Evolutionary conservation across 2,329 filamentous ascomycete species (phyloP), one percentile per base, ranked within the genome.

Genomic region (Ophiocordyceps unilateralis): DNA sequence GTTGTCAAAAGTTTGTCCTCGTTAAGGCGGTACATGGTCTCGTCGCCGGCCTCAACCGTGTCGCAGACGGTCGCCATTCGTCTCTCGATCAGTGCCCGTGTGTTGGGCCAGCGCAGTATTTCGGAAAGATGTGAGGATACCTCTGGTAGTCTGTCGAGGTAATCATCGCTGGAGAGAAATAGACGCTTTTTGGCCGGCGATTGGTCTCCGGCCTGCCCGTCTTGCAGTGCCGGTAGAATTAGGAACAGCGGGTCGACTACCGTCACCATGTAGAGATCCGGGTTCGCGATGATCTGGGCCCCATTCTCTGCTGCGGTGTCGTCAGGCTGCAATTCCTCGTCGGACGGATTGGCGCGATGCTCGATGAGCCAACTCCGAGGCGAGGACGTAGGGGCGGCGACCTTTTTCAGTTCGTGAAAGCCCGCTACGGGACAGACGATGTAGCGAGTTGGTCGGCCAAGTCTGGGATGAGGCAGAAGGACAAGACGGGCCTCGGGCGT

Each of bases 181-280:
- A 80, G 66, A 38, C 71, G 71, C 54, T 78, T 83, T 36, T 63
- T 55, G 2, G 65, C 59, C 40, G 69, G 64, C 21, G 66, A 64
- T 11, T 57, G 52, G 39, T 66, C 66, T 12, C 63, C 50, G 4
- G 54, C 43, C 42, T 59, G 58, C 28, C 62, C 52, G 34, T 74
- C 59, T 1, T 66, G 63, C 2, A 96, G 69, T 4, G 78, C 72
- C 0, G 89, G 83, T 1, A 96, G 66, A 4, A 93, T 57, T 41
- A 96, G 67, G 63, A 96, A 96, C 3, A 95, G 56, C 5, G 84
- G 73, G 58, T 98, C 91, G 43, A 94, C 68, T 2, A 78, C 74
- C 1, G 91, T 94, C 9, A 89, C 85, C 46, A 96, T 63, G 53
- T 83, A 81, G n/a, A 96, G 64, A 46, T 87, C 78, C 28, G 85